Percentiles rank a stretch among this genome's conserved stretches.
These are phyloP conservation scores for Myxozyma vanderwaltii DNA, from an alignment of 805 yeast genomes.

Conservation along the genomic window DNA sequence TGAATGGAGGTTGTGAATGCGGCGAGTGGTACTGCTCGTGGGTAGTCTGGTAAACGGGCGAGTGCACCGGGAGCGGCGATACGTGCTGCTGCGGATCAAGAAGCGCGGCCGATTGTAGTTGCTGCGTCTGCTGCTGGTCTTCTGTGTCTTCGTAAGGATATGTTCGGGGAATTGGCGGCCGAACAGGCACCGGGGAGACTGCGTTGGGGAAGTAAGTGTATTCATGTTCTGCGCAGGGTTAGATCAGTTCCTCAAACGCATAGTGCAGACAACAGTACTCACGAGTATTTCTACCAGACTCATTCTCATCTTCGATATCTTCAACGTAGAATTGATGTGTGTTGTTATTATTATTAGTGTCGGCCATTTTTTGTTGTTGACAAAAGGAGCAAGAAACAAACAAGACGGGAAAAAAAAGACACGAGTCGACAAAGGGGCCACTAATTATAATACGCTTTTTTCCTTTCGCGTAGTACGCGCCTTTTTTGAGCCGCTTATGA, in stretches of 20 bases:
- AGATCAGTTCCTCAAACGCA: background rate
- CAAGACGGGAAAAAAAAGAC: no score
- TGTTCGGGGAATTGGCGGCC: conserved; percentile 3
- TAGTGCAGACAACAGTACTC: background rate
- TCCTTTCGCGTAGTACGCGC: no score
- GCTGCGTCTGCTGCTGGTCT: background rate
- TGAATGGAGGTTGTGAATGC: conserved; percentile 1
- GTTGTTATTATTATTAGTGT: no score
- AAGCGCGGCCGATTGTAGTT: background rate
- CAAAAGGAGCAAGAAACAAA: no score
- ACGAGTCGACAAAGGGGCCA: no score
- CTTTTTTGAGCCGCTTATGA: no score
- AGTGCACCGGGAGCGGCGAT: background rate
- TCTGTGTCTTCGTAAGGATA: conserved; percentile 5
- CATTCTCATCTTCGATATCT: no score
- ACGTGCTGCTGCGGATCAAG: conserved; percentile 1
- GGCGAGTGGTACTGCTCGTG: conserved; percentile 4
- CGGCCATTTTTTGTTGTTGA: no score
- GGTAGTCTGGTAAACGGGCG: background rate
- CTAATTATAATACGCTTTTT: no score
- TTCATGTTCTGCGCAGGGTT: background rate
- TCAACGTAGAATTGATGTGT: no score
- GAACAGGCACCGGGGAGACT: conserved; percentile 5
- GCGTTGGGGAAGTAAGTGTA: background rate
- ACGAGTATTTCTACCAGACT: no score